Evolutionary conservation across 169 alveolate species (phyloP), one percentile per base, ranked within the genome.

Genomic region (Plasmodium reichenowi): DNA sequence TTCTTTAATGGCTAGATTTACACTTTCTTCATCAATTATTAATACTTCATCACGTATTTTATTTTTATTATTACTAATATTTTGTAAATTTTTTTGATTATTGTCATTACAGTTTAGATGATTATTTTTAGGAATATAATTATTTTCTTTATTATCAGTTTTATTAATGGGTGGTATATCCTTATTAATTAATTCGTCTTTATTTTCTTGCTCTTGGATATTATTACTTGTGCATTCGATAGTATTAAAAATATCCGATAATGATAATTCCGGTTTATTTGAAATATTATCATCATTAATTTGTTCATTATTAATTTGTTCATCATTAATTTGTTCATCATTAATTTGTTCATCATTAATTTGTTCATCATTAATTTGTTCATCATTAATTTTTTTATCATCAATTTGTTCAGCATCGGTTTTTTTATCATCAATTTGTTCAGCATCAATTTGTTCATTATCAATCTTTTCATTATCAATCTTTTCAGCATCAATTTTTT

Each of bases 1-100:
- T 63, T 85, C 91, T 63, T 64, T 85, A 70, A 85, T 85, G 48
- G 91, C 85, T 20, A 43, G 78, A 29, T 70, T 71, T 13, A 85
- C 63, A 52, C 86, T 85, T 59, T 70, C 86, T 59, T 85, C 91
- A 48, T 71, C 86, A 47, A 85, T 85, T 29, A 85, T 54, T 7
- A 85, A 45, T 48, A 58, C 5, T n/a, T 68, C 87, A 7, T 85
- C 67, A 22, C 8, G 17, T 9, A 29, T 71, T 15, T 50, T 63
- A 43, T 47, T 59, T 15, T 50, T 75, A 60, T 47, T 59, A 8
- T 72, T 54, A 72, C 8, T 22, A 13, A 6, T 47, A 8, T 72
- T 54, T 52, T 70, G 20, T 13, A 15, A 47, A 9, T 70, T 70
- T 7, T 45, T n/a, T 10, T 2, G 12, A 10, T 4, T 45, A 12